Conservation (phyloP, 129 eudicot species). For the Helichrysum umbraculigerum region DNA sequence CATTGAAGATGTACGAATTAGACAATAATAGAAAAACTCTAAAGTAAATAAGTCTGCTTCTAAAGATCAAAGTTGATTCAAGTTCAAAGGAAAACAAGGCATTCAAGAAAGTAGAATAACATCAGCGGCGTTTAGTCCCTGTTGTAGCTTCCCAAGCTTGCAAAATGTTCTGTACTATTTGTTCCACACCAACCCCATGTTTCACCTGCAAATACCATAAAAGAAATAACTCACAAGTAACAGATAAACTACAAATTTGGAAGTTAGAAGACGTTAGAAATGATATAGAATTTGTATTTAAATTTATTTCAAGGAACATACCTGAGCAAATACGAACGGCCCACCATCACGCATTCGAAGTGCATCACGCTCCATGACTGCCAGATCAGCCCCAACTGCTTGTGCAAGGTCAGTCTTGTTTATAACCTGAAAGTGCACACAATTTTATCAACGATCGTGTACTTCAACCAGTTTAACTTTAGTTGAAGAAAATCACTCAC, state of each 20-base stretch:
- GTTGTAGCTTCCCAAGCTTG: constrained; percentile 80
- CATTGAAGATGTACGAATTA: neutral
- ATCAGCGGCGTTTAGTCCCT: constrained; percentile 57
- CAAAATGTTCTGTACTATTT: constrained; percentile 70
- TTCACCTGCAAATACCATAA: constrained; percentile 61
- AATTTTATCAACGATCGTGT: neutral
- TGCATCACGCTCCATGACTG: constrained; percentile 92
- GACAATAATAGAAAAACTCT: neutral
- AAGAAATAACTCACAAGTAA: neutral
- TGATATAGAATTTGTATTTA: neutral
- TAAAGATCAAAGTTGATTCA: neutral
- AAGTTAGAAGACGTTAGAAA: neutral
- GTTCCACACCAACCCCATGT: constrained; percentile 90
- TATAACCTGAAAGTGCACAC: constrained; percentile 56
- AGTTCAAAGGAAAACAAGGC: neutral
- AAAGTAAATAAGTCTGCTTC: neutral
- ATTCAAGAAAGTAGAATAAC: neutral
- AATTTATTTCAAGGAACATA: constrained; percentile 23
- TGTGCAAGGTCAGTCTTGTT: constrained; percentile 94
- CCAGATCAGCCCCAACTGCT: constrained; percentile 96
- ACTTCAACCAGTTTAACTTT: neutral
- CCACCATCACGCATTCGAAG: constrained; percentile 98
- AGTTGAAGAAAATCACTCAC: constrained; percentile 41
- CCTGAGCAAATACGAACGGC: constrained; percentile 98
- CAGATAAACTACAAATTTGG: neutral